These are phyloP conservation scores for Kalmusia sp. DNA, from an alignment of 2,329 filamentous ascomycete genomes.

Conservation along the genomic window DNA sequence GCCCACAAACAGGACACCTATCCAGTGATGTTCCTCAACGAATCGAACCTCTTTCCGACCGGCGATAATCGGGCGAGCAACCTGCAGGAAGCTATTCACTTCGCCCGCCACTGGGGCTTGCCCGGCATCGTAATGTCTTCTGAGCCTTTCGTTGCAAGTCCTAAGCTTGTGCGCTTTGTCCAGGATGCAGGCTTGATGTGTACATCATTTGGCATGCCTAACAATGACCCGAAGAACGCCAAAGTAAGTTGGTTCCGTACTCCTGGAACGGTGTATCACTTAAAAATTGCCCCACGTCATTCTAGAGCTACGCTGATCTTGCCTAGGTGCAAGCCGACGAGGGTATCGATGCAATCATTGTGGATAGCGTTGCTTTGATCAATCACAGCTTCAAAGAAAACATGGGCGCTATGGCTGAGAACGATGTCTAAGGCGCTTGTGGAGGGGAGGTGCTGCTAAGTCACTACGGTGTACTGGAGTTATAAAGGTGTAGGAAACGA, in stretches of 20 bases:
- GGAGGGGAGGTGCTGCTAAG: too few species aligned
- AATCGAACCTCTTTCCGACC: constrained; percentile 82
- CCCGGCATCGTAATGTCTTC: constrained; percentile 88
- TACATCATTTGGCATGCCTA: constrained; percentile 89
- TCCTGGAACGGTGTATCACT: not conserved
- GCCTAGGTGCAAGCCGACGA: constrained; percentile 84
- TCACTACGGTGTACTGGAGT: too few species aligned
- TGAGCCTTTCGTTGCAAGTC: constrained; percentile 86
- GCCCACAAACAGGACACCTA: constrained; percentile 98
- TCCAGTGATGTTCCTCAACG: constrained; percentile 91
- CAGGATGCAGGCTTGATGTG: constrained; percentile 94
- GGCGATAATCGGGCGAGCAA: constrained; percentile 90
- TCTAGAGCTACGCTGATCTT: too few species aligned
- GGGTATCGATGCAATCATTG: constrained; percentile 97
- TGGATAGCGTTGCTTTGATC: constrained; percentile 76
- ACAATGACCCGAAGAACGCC: constrained; percentile 86
- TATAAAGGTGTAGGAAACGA: too few species aligned
- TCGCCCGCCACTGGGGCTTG: constrained; percentile 92
- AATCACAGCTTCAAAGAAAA: too few species aligned
- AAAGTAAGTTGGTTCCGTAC: constrained; percentile 67
- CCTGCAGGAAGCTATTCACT: constrained; percentile 92
- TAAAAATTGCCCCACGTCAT: too few species aligned
- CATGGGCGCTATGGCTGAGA: too few species aligned
- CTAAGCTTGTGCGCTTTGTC: constrained; percentile 86
- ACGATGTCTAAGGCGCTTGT: too few species aligned